A percentile compares a stretch with the other conserved stretches of the same genome.
Conservation (phyloP, 352 stramenopile species). For the Globisporangium polare region DNA sequence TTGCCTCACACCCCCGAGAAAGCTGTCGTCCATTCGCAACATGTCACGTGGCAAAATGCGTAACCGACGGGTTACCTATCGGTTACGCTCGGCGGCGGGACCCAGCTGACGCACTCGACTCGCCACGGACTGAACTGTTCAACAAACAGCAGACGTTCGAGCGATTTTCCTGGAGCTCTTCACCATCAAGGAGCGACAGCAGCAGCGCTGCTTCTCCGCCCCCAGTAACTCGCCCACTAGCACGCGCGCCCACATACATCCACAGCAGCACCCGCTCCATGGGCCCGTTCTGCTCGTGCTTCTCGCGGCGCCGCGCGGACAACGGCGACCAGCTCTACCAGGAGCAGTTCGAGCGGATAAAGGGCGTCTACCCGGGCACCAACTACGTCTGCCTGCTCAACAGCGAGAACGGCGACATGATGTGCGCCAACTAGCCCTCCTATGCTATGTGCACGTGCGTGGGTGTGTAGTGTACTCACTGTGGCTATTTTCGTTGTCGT, state of each 20-base stretch:
- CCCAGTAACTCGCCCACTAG: neutral
- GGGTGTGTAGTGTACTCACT: neutral
- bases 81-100: neutral
- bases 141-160: constrained; percentile 5
- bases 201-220: neutral
- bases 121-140: constrained; percentile 4
- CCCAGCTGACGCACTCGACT: constrained; percentile 1
- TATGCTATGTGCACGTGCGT: neutral
- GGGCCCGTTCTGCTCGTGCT: constrained; percentile 67
- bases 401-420: constrained; percentile 71
- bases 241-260: neutral
- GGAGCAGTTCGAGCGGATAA: constrained; percentile 77
- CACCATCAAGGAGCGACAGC: neutral
- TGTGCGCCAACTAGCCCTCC: constrained; percentile 50
- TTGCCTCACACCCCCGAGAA: neutral
- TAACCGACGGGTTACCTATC: neutral
- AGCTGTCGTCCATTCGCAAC: neutral
- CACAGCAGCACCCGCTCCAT: constrained; percentile 11
- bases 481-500: neutral
- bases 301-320: constrained; percentile 62
- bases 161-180: neutral
- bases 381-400: constrained; percentile 80
- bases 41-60: constrained; percentile 1
- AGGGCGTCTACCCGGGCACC: constrained; percentile 68
- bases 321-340: constrained; percentile 48